Percentiles rank a stretch among this genome's conserved stretches.
phyloP scores from a whole-genome alignment of 805 yeast genomes.

The Saccharomycopsis fibuligera region DNA sequence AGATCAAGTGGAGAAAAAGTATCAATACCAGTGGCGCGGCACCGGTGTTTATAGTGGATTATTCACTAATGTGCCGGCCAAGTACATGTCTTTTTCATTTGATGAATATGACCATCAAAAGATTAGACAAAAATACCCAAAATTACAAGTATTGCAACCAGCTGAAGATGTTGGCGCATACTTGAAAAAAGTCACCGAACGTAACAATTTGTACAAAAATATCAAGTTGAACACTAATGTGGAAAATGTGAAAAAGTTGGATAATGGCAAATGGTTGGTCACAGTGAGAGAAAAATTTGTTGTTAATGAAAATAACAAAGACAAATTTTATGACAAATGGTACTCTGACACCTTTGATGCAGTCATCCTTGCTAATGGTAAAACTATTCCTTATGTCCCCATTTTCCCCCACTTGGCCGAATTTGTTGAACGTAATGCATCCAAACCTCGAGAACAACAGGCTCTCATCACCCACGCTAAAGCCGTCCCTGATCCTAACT shows the following conservation, averaged over 20 bases:
- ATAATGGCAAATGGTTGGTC: conserved; percentile 30
- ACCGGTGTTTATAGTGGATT: conserved; percentile 34
- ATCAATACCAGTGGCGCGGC: conserved; percentile 33
- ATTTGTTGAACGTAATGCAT: conserved; percentile 26
- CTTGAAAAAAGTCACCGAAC: conserved; percentile 24
- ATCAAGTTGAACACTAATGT: conserved; percentile 33
- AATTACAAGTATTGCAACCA: conserved; percentile 12
- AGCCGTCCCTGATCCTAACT: conserved; percentile 28
- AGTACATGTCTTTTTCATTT: conserved; percentile 35
- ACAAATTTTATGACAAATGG: conserved; percentile 30
- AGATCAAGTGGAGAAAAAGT: too few relatives aligned
- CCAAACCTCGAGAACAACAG: conserved; percentile 19
- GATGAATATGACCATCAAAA: conserved; percentile 25
- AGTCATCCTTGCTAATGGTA: conserved; percentile 36
- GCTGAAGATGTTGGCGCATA: conserved; percentile 22
- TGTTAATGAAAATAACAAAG: conserved; percentile 4
- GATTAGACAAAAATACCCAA: conserved; percentile 24
- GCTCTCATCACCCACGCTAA: conserved; percentile 42
- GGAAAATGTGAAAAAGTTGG: conserved; percentile 26
- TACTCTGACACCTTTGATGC: conserved; percentile 38
- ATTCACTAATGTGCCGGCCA: conserved; percentile 37
- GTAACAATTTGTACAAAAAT: conserved; percentile 27
- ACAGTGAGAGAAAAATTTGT: conserved; percentile 25
- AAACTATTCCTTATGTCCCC: conserved; percentile 36
- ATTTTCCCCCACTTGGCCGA: conserved; percentile 23